A percentile compares a stretch with the other conserved stretches of the same genome.
Conservation (phyloP, 2,329 filamentous ascomycete genomes). For the Emmonsiellopsis sp. region DNA sequence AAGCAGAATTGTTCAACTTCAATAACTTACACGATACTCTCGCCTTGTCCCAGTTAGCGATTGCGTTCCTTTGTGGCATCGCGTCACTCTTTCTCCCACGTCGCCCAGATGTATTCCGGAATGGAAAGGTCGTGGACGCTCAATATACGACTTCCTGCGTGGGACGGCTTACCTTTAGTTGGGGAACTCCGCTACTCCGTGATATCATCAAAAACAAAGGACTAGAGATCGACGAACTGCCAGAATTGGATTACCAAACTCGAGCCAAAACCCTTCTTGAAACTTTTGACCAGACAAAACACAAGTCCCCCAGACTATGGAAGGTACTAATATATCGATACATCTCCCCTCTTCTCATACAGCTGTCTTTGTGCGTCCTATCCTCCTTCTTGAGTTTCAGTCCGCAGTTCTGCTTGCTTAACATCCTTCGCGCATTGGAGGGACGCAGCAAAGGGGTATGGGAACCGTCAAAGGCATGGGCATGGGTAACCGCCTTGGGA, state of each 20-base stretch:
- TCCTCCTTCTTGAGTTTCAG: conserved; percentile 55
- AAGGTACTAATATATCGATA: conserved; percentile 52
- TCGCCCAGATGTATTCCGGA: conserved; percentile 56
- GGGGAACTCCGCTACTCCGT: conserved; percentile 49
- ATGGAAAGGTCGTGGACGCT: conserved; percentile 53
- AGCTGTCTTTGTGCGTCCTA: conserved; percentile 49
- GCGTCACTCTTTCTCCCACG: conserved; percentile 52
- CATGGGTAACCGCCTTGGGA: conserved; percentile 60
- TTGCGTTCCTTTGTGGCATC: conserved; percentile 36
- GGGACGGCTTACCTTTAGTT: conserved; percentile 56
- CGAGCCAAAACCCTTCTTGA: conserved; percentile 45
- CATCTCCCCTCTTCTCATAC: conserved; percentile 45
- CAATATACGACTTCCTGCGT: conserved; percentile 54
- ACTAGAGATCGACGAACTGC: conserved; percentile 55
- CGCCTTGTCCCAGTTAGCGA: conserved; percentile 14
- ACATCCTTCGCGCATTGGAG: conserved; percentile 59
- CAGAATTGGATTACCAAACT: conserved; percentile 49
- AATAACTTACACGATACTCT: conserved; percentile 1
- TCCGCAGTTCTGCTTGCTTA: conserved; percentile 61
- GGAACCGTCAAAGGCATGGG: conserved; percentile 50
- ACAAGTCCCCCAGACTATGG: conserved; percentile 43
- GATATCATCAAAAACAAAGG: conserved; percentile 49
- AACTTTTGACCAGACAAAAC: conserved; percentile 29
- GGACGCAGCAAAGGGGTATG: conserved; percentile 36
- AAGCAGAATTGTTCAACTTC: neutral